A percentile compares a stretch with the other conserved stretches of the same genome.
Conservation (phyloP, 352 stramenopile species). For the Albugo candida region DNA sequence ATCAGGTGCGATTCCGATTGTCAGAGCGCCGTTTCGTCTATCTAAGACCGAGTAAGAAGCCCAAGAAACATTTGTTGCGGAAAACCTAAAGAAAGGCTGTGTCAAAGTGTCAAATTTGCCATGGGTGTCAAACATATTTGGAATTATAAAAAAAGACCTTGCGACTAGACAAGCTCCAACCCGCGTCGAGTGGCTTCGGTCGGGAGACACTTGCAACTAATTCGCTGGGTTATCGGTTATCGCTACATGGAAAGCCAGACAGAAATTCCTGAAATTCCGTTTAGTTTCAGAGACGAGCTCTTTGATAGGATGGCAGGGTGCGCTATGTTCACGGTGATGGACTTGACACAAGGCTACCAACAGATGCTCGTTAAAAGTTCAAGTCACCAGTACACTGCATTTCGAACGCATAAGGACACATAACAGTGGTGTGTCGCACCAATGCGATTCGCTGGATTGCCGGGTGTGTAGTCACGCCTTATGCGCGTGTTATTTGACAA, state of each 20-base stretch:
- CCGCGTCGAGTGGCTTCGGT: constrained; percentile 4
- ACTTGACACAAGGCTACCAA: constrained; percentile 3
- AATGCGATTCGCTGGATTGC: constrained; percentile 2
- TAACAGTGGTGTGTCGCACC: not conserved
- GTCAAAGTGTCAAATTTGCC: constrained; percentile 6
- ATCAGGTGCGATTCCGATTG: too few species aligned
- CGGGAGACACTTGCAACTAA: not conserved
- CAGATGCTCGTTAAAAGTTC: constrained; percentile 4
- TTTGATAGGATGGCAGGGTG: constrained; percentile 5
- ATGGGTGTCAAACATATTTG: constrained; percentile 13
- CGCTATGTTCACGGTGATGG: constrained; percentile 1
- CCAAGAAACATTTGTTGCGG: too few species aligned
- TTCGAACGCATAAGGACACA: not conserved
- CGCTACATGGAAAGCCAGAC: constrained; percentile 7
- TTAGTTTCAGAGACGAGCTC: constrained; percentile 10
- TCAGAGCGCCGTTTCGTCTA: too few species aligned
- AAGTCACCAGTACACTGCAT: constrained; percentile 2
- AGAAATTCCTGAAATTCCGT: constrained; percentile 7
- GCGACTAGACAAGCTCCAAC: constrained; percentile 1
- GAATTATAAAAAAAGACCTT: constrained; percentile 10
- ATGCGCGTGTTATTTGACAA: constrained; percentile 4
- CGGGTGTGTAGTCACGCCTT: constrained; percentile 3
- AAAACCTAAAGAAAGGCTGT: too few species aligned
- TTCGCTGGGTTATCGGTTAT: constrained; percentile 9
- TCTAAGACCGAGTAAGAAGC: too few species aligned